Percentiles rank a stretch among this genome's conserved stretches.
phyloP scores from a whole-genome alignment of 2,329 filamentous ascomycete species.

The Colletotrichum sp. region DNA sequence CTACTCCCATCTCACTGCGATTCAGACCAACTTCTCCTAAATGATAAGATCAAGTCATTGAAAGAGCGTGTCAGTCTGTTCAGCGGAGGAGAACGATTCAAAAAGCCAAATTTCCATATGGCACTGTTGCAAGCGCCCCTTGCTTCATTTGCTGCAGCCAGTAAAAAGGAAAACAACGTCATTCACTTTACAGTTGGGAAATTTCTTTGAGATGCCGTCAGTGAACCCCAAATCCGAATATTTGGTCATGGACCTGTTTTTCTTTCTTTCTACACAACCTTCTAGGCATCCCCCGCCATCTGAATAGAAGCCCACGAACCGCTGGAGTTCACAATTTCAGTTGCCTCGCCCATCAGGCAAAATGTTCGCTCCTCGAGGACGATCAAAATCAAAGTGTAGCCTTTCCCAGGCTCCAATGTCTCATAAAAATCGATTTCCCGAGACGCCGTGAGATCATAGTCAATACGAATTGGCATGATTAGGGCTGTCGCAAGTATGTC shows the following conservation, averaged over 20 bases:
- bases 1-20: fast-evolving
- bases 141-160: not conserved
- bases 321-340: not conserved
- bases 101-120: not conserved
- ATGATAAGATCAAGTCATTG: not conserved
- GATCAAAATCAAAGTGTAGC: not conserved
- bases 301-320: too few species aligned
- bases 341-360: not conserved
- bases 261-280: too few species aligned
- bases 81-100: not conserved
- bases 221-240: too few species aligned
- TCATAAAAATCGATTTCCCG: not conserved
- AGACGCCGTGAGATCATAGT: not conserved
- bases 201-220: not conserved
- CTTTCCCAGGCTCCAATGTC: not conserved
- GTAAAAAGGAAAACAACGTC: not conserved
- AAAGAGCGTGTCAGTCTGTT: fast-evolving
- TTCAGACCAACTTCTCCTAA: not conserved
- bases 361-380: not conserved
- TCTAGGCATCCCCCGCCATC: too few species aligned
- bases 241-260: too few species aligned
- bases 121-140: not conserved
- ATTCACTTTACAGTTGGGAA: not conserved
- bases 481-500: not conserved
- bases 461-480: not conserved